phyloP scores from a whole-genome alignment of 2,329 filamentous ascomycete genomes.

The Exophiala lecanii-corni region DNA sequence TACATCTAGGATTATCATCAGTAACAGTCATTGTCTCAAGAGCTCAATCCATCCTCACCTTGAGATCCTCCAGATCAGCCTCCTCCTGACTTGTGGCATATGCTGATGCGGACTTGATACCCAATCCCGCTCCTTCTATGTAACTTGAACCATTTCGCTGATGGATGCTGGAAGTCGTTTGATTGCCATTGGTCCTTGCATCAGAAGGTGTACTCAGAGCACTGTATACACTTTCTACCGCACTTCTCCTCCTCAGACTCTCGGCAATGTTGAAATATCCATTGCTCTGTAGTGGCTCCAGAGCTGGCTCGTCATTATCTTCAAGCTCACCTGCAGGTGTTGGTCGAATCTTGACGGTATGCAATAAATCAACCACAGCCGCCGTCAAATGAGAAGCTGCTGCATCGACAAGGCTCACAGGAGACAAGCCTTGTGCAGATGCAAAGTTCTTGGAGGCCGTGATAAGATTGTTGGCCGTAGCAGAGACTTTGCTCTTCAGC shows the following conservation, averaged over 20 bases:
- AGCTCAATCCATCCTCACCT: conserved; percentile 40
- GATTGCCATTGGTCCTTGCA: conserved; percentile 27
- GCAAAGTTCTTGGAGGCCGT: conserved; percentile 92
- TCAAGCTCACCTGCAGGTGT: conserved; percentile 74
- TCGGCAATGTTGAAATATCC: conserved; percentile 62
- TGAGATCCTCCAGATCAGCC: conserved; percentile 56
- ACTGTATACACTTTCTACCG: conserved; percentile 70
- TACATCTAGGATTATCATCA: conserved; percentile 53
- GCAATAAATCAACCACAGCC: conserved; percentile 79
- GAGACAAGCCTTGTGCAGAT: conserved; percentile 74
- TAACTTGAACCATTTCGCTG: conserved; percentile 15
- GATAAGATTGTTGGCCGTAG: conserved; percentile 91
- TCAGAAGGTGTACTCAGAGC: conserved; percentile 62
- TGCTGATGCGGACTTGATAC: conserved; percentile 17
- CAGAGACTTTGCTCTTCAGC: conserved; percentile 78
- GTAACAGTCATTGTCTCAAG: background rate
- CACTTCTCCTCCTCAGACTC: conserved; percentile 48
- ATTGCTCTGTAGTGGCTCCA: conserved; percentile 61
- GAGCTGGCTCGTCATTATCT: conserved; percentile 62
- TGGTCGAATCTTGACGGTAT: conserved; percentile 74
- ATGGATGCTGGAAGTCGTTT: conserved; percentile 4
- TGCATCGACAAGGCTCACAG: conserved; percentile 88
- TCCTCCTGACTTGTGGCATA: conserved; percentile 42
- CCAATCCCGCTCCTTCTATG: conserved; percentile 19
- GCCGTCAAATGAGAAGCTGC: conserved; percentile 86